Conservation (phyloP, 108 stramenopile genomes). For the Nannochloropsis granulata region DNA sequence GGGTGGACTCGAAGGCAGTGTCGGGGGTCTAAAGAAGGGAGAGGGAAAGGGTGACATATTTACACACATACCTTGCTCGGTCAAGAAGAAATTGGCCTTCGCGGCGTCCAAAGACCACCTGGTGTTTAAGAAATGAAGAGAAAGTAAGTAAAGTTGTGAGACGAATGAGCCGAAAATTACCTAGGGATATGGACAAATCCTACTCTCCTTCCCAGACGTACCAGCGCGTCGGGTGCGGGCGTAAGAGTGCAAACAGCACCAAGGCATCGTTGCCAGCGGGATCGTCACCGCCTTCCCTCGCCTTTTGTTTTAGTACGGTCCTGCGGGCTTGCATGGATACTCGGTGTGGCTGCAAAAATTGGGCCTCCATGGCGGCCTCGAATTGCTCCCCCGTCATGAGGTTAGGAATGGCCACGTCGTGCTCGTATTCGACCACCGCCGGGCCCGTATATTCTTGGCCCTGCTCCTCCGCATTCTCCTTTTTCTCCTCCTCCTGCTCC, state of each 20-base stretch:
- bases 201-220: background rate
- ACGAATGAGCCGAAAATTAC: too few species aligned
- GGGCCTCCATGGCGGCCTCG: background rate
- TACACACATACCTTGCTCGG: background rate
- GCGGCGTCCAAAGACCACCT: background rate
- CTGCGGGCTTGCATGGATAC: background rate
- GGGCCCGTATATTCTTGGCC: background rate
- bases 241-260: background rate
- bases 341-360: background rate
- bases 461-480: background rate
- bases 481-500: background rate
- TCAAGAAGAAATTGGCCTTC: background rate
- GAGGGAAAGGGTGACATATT: too few species aligned
- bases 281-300: background rate
- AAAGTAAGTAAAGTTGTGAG: background rate
- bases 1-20: background rate
- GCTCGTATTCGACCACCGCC: background rate
- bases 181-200: background rate
- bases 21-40: too few species aligned
- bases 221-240: background rate
- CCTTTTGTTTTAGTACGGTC: background rate
- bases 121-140: background rate
- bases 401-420: background rate
- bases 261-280: background rate
- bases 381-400: background rate